Conservation (phyloP, 73 alveolate species). For the Symbiodinium pilosum region DNA sequence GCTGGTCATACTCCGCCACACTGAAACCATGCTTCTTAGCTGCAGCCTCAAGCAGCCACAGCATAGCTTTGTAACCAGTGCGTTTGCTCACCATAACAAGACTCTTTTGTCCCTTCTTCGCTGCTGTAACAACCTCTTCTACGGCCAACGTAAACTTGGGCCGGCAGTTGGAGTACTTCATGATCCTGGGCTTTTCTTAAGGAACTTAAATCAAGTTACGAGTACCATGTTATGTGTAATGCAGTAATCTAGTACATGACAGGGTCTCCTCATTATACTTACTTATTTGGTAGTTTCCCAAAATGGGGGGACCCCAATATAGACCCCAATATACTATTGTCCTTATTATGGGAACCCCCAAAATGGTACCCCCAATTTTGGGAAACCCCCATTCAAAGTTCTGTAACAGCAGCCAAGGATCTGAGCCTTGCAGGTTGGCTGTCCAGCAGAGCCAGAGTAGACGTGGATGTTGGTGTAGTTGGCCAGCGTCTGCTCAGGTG, state of each 20-base stretch:
- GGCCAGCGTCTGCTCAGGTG: constrained; percentile 18
- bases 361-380: too few species aligned
- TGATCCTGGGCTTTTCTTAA: too few species aligned
- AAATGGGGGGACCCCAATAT: too few species aligned
- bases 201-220: too few species aligned
- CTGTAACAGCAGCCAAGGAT: too few species aligned
- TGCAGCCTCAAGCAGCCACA: background rate
- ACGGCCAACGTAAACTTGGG: constrained; percentile 31
- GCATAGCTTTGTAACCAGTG: constrained; percentile 51
- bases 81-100: background rate
- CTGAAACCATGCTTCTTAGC: constrained; percentile 20
- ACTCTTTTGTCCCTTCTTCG: constrained; percentile 15
- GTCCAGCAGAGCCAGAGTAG: constrained; percentile 1
- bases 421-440: constrained; percentile 17
- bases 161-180: constrained; percentile 6
- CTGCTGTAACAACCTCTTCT: background rate
- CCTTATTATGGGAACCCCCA: too few species aligned
- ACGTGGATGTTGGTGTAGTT: constrained; percentile 47
- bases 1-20: constrained; percentile 33
- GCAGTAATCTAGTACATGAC: too few species aligned
- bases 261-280: too few species aligned
- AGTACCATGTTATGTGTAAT: too few species aligned
- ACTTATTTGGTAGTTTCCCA: too few species aligned
- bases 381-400: too few species aligned
- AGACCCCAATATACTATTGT: too few species aligned